These are phyloP conservation scores for Pythium rishiriense DNA, from an alignment of 352 stramenopile species.

Conservation along the genomic window DNA sequence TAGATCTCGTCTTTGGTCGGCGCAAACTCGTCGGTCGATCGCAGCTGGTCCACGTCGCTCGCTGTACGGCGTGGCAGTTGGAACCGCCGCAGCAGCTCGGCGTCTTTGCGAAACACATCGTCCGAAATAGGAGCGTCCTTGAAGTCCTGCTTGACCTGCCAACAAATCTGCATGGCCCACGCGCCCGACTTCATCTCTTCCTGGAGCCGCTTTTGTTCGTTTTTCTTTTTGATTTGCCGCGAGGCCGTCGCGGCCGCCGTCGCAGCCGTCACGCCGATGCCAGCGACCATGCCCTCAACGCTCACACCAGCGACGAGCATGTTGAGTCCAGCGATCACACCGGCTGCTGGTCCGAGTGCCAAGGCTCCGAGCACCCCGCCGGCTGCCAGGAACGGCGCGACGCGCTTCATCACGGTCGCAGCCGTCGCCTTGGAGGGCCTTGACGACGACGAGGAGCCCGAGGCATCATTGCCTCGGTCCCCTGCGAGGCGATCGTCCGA, in stretches of 20 bases:
- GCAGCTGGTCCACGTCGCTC: conserved; percentile 1
- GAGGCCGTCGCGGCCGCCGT: conserved; percentile 55
- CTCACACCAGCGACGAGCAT: conserved; percentile 54
- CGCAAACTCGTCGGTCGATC: conserved; percentile 4
- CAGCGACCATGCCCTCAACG: conserved; percentile 53
- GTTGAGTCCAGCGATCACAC: conserved; percentile 59
- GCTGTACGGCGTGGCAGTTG: conserved; percentile 23
- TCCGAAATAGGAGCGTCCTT: conserved; percentile 38
- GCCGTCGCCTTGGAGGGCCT: conserved; percentile 10
- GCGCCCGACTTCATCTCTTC: conserved; percentile 49
- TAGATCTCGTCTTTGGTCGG: conserved; percentile 46
- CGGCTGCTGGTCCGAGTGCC: conserved; percentile 46
- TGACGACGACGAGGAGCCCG: conserved; percentile 9
- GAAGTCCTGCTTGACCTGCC: conserved; percentile 59
- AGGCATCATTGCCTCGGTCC: neutral
- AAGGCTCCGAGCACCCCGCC: conserved; percentile 58
- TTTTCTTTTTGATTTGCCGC: conserved; percentile 49
- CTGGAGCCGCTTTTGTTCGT: conserved; percentile 32
- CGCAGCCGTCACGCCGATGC: conserved; percentile 58
- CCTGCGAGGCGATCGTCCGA: conserved; percentile 10
- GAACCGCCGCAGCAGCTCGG: conserved; percentile 54
- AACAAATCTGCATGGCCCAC: conserved; percentile 76
- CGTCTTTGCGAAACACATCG: conserved; percentile 55
- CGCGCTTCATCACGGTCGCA: conserved; percentile 24
- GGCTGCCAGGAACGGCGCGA: conserved; percentile 55